phyloP scores from a whole-genome alignment of 2,329 filamentous ascomycete species.

The Cercospora sojina region DNA sequence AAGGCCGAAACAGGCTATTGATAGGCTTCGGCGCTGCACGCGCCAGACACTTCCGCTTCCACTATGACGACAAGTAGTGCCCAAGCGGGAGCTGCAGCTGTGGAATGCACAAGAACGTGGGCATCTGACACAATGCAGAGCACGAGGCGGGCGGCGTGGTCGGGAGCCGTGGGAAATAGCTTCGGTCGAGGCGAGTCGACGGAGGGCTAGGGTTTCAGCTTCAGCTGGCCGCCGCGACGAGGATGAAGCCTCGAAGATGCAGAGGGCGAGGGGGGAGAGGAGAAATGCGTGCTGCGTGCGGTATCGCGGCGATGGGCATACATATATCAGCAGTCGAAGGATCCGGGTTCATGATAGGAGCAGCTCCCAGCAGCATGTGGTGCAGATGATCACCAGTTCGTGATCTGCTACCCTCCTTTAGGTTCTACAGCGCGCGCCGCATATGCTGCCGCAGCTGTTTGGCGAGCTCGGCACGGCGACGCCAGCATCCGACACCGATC shows the following conservation, averaged over 20 bases:
- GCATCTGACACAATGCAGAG: background rate
- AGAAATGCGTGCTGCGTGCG: background rate
- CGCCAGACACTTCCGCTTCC: conserved; percentile 1
- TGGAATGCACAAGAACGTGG: background rate
- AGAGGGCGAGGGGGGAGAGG: background rate
- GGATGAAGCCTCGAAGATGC: background rate
- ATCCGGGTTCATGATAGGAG: conserved; percentile 1
- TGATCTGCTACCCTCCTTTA: conserved; percentile 1
- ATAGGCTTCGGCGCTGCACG: background rate
- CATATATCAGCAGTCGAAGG: background rate
- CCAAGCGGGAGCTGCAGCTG: conserved; percentile 1
- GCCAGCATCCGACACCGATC: background rate
- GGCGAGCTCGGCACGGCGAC: background rate
- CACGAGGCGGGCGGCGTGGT: background rate
- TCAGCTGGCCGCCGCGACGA: background rate
- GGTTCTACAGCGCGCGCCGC: background rate
- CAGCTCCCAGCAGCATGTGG: background rate
- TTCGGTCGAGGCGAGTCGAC: conserved; percentile 5
- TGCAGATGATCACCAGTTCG: background rate
- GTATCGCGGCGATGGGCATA: background rate
- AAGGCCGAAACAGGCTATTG: conserved; percentile 7
- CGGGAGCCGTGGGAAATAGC: background rate
- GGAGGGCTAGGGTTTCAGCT: conserved; percentile 7
- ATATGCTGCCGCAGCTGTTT: background rate
- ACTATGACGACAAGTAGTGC: background rate